Evolutionary conservation across 768 basidiomycete genomes (phyloP), one percentile per base, ranked within the genome.

Genomic region (Rubroboletus satanas): DNA sequence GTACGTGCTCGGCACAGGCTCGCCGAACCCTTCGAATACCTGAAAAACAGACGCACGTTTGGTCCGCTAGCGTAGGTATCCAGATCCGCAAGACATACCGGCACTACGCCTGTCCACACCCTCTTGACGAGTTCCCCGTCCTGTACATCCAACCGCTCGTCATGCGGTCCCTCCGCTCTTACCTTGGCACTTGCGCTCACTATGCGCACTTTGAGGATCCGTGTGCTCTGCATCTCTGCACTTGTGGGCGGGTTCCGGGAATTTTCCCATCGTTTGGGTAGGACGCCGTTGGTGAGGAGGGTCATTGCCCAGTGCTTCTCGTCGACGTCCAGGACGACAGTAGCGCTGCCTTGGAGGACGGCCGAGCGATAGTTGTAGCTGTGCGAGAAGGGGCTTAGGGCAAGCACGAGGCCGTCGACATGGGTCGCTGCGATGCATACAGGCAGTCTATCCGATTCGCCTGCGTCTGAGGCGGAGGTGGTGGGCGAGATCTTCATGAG

Each of bases 331-430:
- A 45, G 38, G 23, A 66, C 56, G 23, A 56, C 39, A 0, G 57
- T 58, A 18, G 60, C 65, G 7, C 17, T 49, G 1, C 65, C 65
- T 3, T 67, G 63, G 0, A 66, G 57, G 29, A 66, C 49, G 7
- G 66, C 66, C 0, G 65, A 66, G 5, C 65, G 65, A 33, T 66
- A 66, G 49, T 66, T 66, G 49, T 65, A 66, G 44, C 63, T 65
- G 32, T 67, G 60, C 12, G 62, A 59, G 52, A 66, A 66, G 23
- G 65, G 66, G 28, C 43, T 62, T 1, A 66, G 45, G 41, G 62
- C 48, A 36, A 66, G 56, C 31, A 66, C 65, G 18, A 65, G 54
- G 12, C 66, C 65, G 10, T 66, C 65, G 18, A 66, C 48, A 6
- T 65, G 57, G 17, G 66, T 66, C 18, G 66, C 65, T 23, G 65